Evolutionary conservation across 2,329 filamentous ascomycete species (phyloP).

Genomic region (Macrophomina pseudophaseolina): DNA sequence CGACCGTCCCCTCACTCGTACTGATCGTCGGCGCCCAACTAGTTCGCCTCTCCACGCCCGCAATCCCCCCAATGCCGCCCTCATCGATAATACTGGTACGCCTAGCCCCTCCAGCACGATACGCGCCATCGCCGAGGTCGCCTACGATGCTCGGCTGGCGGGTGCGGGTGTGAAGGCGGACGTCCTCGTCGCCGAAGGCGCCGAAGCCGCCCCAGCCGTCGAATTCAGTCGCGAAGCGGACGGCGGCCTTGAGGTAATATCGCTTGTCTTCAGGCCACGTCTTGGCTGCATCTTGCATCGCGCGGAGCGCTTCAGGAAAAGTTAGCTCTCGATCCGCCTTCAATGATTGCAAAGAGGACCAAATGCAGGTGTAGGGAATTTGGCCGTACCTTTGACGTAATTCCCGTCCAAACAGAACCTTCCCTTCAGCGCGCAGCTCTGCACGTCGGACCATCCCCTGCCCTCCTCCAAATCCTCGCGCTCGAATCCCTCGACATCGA

Average conservation of each 20-base stretch:
- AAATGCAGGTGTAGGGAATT: not conserved
- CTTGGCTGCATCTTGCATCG: conserved; percentile 73
- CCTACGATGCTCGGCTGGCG: conserved; percentile 19
- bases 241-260: conserved; percentile 69
- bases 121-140: conserved; percentile 3
- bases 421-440: conserved; percentile 71
- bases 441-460: conserved; percentile 78
- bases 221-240: conserved; percentile 76
- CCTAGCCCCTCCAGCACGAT: conserved; percentile 7
- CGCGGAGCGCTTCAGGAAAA: conserved; percentile 63
- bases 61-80: not conserved
- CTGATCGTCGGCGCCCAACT: conserved; percentile 9
- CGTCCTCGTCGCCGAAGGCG: conserved; percentile 21
- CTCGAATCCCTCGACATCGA: conserved; percentile 68
- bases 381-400: conserved; percentile 72
- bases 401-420: conserved; percentile 75
- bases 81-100: conserved; percentile 14
- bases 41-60: not conserved
- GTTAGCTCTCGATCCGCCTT: not conserved
- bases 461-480: conserved; percentile 58
- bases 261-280: conserved; percentile 76
- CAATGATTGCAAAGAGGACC: not conserved
- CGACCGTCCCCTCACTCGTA: not conserved
- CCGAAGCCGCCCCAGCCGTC: conserved; percentile 66
- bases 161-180: conserved; percentile 23